Evolutionary conservation across 78 protist species (phyloP), one percentile per base, ranked within the genome.

Genomic region (Planoprotostelium fungivorum): DNA sequence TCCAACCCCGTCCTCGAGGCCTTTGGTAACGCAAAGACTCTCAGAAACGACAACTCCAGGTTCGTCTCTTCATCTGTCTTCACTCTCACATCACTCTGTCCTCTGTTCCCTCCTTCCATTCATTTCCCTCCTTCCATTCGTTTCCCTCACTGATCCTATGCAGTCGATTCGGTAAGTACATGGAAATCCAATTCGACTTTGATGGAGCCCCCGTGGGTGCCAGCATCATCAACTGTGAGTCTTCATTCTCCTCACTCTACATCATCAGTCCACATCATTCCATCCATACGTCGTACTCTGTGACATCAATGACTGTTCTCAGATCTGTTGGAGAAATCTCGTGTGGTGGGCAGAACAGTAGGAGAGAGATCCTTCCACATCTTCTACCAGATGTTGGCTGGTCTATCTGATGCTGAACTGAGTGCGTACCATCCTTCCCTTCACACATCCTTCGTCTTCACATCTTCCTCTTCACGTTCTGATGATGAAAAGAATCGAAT

Each of bases 11-110:
- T 97, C 25, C 89, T 97, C 1, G 99, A 97, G 90, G 98, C 98
- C 38, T 98, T 98, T 90, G 99, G 99, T 28, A 98, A 97, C 93
- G 98, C 99, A 0, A 95, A 94, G 63, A 98, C 99, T 0, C n/a
- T 92, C 34, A 89, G 98, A 38, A 98, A 98, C 90, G 95, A 97
- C 96, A 98, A 98, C 91, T 89, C 95, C 37, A 51, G 73, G 73
- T 51, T 25, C 16, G 16, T 51, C 31, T 25, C 16, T 5, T 51
- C 73, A 51, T 16, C 5, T 16, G 73, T 51, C 73, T 25, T 51
- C 31, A 51, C 73, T 51, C 73, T 25, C 16, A 51, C 73, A 51
- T 51, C 16, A 51, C 16, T 5, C 5, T 51, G 73, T 51, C 73
- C 5, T 51, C 5, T 51, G 5, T 36, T 95, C 93, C 85, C 86